Conservation (phyloP, 2,329 filamentous ascomycete species). For the Zymoseptoria crescenta region DNA sequence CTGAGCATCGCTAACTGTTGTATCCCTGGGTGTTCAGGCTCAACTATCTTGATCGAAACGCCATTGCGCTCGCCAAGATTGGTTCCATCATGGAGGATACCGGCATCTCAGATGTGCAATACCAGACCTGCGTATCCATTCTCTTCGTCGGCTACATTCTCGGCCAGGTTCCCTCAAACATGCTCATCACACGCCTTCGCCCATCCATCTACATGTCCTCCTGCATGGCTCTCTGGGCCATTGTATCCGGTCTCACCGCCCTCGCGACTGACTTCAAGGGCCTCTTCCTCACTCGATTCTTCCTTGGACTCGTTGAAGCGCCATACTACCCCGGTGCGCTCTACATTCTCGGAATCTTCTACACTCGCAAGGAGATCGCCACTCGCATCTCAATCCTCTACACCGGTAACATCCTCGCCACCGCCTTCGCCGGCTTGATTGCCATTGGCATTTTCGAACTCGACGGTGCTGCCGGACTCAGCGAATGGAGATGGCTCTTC, state of each 20-base stretch:
- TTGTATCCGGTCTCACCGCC: constrained; percentile 19
- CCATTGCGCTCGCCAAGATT: constrained; percentile 40
- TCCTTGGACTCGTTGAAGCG: constrained; percentile 7
- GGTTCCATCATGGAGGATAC: constrained; percentile 35
- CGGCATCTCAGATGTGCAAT: constrained; percentile 33
- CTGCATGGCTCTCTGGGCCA: constrained; percentile 30
- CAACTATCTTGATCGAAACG: constrained; percentile 32
- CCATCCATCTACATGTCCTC: constrained; percentile 38
- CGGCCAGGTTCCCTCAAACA: constrained; percentile 36
- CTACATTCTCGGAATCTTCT: constrained; percentile 37
- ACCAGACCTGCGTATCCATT: constrained; percentile 17
- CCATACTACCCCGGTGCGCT: constrained; percentile 26
- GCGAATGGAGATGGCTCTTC: constrained; percentile 53
- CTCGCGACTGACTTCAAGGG: constrained; percentile 19
- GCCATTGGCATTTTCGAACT: constrained; percentile 55
- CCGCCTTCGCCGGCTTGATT: constrained; percentile 58
- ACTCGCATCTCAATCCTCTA: constrained; percentile 22
- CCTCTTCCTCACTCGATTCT: constrained; percentile 18
- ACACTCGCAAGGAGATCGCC: constrained; percentile 41
- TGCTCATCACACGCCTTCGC: constrained; percentile 36
- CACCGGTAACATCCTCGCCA: constrained; percentile 43
- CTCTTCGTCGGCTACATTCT: constrained; percentile 31
- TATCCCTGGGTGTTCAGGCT: constrained; percentile 5
- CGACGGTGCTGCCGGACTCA: constrained; percentile 48
- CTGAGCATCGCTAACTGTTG: neutral